Evolutionary conservation across 1,284 basidiomycete genomes (phyloP).

Genomic region (Moniliophthora roreri): DNA sequence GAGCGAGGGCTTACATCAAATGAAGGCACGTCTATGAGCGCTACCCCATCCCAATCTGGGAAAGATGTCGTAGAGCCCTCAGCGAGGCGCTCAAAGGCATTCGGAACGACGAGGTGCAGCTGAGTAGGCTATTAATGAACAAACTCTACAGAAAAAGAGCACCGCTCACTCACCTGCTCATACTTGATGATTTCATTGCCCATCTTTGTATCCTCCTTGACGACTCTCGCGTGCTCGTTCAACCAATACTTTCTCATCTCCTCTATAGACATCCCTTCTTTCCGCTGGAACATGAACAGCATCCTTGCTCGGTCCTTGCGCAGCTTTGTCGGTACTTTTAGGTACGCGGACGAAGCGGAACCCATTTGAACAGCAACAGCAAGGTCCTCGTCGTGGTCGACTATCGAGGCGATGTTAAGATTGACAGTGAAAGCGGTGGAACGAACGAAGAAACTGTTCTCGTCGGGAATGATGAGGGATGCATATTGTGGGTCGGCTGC

Average conservation of each 20-base stretch:
- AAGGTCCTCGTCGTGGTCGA: conserved; percentile 1
- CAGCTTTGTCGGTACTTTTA: neutral
- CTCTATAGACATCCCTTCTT: neutral
- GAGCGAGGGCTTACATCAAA: neutral
- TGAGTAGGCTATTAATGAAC: no score
- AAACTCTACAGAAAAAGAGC: no score
- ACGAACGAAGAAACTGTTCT: neutral
- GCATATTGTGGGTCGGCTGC: neutral
- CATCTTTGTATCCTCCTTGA: neutral
- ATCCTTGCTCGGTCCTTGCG: neutral
- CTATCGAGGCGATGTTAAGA: neutral
- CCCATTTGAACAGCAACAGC: conserved; percentile 1
- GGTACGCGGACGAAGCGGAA: neutral
- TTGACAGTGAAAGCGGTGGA: neutral
- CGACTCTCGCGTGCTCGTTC: neutral
- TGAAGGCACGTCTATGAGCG: neutral
- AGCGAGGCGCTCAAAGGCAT: neutral
- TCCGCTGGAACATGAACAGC: neutral
- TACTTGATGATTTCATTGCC: neutral
- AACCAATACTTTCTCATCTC: neutral
- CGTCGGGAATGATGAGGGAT: neutral
- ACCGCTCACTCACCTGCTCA: neutral
- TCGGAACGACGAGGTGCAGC: neutral
- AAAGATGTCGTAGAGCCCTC: neutral
- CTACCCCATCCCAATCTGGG: conserved; percentile 1